Base-by-base conservation (phyloP, 495 filamentous ascomycete genomes). In the Entonaema liquescens region DNA sequence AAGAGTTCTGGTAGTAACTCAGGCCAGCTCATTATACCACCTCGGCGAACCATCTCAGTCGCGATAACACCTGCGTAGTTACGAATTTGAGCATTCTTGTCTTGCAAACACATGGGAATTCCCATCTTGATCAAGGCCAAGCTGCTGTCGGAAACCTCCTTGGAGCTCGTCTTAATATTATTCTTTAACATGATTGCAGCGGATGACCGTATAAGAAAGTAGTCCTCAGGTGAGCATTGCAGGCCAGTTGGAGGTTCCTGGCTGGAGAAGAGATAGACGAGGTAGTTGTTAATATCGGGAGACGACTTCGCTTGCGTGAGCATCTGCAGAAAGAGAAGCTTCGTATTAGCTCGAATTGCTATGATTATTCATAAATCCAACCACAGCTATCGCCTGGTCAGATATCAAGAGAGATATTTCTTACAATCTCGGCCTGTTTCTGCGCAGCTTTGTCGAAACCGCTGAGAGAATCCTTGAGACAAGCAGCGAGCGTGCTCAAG, bases 101-200 rank as follows among this genome's bases (percentile, higher is more conserved):
- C 95, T 77, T 93, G 90, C 60, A 99, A 86, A 8, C 91, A 90
- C 40, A 91, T 62, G 47, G 96, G 84, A 13, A 95, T 86, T 23
- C 91, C 88, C 59, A 93, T 89, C 70, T 91, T 92, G 67, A 98
- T 89, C 72, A 94, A 92, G 15, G 83, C 77, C 62, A 94, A 79
- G 67, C 90, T 92, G 17, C 82, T 71, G 33, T 90, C 87, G 47
- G 91, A 85, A 52, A 98, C 92, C 29, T 85, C 84, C 73, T 89
- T 89, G 79, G 90, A 92, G 26, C 85, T 86, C 26, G 87, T 79
- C 72, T 86, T 89, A 75, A 98, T 88, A 74, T 93, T 93, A 76
- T 97, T 98, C 81, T 99, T 99, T 65, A 99, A 85, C 86, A 97
- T 95, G 73, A 98, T 87, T 50, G 91, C 94, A 35, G 94, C 95